Conservation (phyloP, 169 alveolate genomes). For the Plasmodium vinckei region DNA sequence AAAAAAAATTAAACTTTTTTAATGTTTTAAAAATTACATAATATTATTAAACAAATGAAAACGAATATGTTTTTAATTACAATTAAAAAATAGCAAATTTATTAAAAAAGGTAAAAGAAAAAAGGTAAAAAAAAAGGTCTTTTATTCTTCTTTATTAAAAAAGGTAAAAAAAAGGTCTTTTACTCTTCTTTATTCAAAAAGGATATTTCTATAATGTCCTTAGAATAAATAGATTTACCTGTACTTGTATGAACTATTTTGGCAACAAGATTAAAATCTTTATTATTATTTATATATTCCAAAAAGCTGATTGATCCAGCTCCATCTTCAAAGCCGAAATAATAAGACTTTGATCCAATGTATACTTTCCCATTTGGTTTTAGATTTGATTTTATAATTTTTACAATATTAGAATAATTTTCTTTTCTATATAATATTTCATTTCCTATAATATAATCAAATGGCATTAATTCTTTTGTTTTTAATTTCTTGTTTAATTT, state of each 20-base stretch:
- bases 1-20: constrained; percentile 29
- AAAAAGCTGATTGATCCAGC: constrained; percentile 61
- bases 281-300: constrained; percentile 50
- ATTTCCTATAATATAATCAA: constrained; percentile 70
- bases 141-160: no score
- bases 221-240: constrained; percentile 55
- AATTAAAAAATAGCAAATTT: no score
- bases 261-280: constrained; percentile 33
- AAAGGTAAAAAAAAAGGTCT: no score
- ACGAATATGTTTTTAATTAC: background rate
- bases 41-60: background rate
- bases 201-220: constrained; percentile 63
- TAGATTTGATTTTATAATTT: constrained; percentile 25
- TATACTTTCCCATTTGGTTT: constrained; percentile 49
- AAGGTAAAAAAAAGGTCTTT: background rate
- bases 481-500: constrained; percentile 39
- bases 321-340: constrained; percentile 75
- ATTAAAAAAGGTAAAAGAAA: no score
- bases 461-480: constrained; percentile 29
- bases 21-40: constrained; percentile 46
- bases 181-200: background rate
- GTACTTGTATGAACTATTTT: constrained; percentile 29
- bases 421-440: constrained; percentile 75
- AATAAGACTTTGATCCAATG: constrained; percentile 69
- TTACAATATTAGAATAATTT: constrained; percentile 55